Conservation (phyloP, 2,329 filamentous ascomycete genomes). For the Trematosphaeria pertusa region DNA sequence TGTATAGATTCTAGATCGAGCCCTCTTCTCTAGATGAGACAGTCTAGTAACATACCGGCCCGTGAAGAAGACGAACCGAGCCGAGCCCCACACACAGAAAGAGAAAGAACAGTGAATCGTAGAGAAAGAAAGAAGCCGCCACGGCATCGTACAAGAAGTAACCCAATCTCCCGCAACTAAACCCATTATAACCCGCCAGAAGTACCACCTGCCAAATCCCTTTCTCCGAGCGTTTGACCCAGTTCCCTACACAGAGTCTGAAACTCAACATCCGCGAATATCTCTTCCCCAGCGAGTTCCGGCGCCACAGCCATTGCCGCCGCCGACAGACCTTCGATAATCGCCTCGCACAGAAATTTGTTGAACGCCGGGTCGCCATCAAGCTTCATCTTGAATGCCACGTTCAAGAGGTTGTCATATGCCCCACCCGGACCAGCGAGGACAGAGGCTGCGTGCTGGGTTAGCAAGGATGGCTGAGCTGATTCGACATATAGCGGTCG, state of each 20-base stretch:
- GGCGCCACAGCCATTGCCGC: constrained; percentile 6
- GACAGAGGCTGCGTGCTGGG: neutral
- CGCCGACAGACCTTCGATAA: constrained; percentile 6
- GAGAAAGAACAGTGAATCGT: no score
- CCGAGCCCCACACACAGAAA: no score
- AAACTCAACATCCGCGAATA: constrained; percentile 4
- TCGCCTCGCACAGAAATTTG: constrained; percentile 5
- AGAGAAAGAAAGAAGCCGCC: no score
- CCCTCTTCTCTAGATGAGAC: no score
- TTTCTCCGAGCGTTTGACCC: no score
- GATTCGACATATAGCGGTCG: neutral
- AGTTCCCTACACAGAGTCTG: constrained; percentile 1
- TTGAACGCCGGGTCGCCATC: neutral
- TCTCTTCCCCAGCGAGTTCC: constrained; percentile 6
- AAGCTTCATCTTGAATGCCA: neutral
- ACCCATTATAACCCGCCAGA: no score
- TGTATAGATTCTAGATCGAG: no score
- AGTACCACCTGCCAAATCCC: no score
- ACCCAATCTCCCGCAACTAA: no score
- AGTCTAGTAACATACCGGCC: no score
- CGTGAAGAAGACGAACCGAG: no score
- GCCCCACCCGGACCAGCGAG: neutral
- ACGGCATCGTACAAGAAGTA: no score
- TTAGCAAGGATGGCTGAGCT: neutral
- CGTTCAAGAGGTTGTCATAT: constrained; percentile 9